phyloP scores from a whole-genome alignment of 495 filamentous ascomycete species.

The Xylaria flabelliformis region DNA sequence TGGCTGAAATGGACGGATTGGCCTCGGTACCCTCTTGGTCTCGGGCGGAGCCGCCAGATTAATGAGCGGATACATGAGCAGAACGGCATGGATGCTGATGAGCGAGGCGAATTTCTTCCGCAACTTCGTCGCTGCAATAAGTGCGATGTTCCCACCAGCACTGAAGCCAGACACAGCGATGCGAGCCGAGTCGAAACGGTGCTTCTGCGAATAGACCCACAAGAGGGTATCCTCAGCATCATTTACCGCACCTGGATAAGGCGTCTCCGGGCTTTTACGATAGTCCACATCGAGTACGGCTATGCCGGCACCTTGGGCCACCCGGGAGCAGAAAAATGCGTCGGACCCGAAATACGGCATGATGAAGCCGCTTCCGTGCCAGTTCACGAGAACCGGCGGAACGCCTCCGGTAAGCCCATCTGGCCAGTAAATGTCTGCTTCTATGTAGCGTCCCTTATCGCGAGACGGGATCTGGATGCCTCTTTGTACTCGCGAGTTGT shows the following conservation, averaged over 20 bases:
- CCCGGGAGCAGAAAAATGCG: slow-evolving; percentile 21
- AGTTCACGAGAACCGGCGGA: slow-evolving; percentile 28
- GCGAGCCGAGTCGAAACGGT: slow-evolving; percentile 23
- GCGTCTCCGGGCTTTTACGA: slow-evolving; percentile 27
- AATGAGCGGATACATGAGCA: slow-evolving; percentile 21
- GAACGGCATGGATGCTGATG: slow-evolving; percentile 14
- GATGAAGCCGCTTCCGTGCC: slow-evolving; percentile 32
- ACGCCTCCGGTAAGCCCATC: background rate
- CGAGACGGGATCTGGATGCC: slow-evolving; percentile 28
- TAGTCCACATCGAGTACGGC: slow-evolving; percentile 30
- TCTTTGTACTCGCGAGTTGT: slow-evolving; percentile 1
- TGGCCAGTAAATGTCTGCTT: slow-evolving; percentile 25
- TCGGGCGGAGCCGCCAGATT: slow-evolving; percentile 23
- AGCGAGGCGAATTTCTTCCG: slow-evolving; percentile 10
- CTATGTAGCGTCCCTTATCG: slow-evolving; percentile 21
- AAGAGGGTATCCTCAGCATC: slow-evolving; percentile 28
- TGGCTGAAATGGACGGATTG: slow-evolving; percentile 14
- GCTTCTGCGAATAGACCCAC: slow-evolving; percentile 25
- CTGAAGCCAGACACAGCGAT: slow-evolving; percentile 30
- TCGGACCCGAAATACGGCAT: slow-evolving; percentile 21
- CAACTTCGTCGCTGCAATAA: slow-evolving; percentile 20
- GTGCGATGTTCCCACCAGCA: slow-evolving; percentile 21
- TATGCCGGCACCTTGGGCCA: slow-evolving; percentile 22
- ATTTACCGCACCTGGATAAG: slow-evolving; percentile 24
- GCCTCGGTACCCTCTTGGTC: slow-evolving; percentile 16